A percentile compares a stretch with the other conserved stretches of the same genome.
Conservation (phyloP, 129 eudicot species). For the Daucus carota region DNA sequence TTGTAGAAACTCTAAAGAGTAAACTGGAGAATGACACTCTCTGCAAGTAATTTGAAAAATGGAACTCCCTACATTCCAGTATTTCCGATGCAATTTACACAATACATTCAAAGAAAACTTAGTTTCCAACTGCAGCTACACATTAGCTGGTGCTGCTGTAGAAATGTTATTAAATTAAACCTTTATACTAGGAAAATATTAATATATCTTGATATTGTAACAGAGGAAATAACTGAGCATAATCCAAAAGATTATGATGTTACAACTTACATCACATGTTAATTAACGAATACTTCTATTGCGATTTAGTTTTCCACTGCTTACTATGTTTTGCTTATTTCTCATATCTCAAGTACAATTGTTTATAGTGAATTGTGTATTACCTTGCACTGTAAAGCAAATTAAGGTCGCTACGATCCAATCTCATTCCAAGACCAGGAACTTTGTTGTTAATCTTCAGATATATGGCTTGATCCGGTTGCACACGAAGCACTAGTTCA, state of each 20-base stretch:
- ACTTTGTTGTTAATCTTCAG: constrained; percentile 84
- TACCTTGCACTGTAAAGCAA: constrained; percentile 69
- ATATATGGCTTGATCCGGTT: constrained; percentile 90
- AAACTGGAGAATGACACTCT: not conserved
- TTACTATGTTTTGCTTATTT: not conserved
- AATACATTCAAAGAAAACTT: not conserved
- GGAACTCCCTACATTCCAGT: not conserved
- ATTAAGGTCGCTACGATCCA: constrained; percentile 90
- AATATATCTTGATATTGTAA: not conserved
- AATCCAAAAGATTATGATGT: not conserved
- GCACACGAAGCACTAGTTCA: constrained; percentile 90
- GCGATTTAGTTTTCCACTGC: not conserved
- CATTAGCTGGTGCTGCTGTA: not conserved
- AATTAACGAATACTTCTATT: not conserved
- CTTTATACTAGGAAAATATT: not conserved
- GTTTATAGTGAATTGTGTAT: not conserved
- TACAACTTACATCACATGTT: not conserved
- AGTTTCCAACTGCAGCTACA: not conserved
- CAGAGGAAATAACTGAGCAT: not conserved
- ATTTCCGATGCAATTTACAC: not conserved
- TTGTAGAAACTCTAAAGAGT: not conserved
- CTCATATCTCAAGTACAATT: not conserved
- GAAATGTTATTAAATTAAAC: not conserved
- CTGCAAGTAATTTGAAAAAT: too few relatives aligned
- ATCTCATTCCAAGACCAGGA: constrained; percentile 95